Evolutionary conservation across 495 filamentous ascomycete genomes (phyloP), one percentile per base, ranked within the genome.

Genomic region (Aspergillus steynii): DNA sequence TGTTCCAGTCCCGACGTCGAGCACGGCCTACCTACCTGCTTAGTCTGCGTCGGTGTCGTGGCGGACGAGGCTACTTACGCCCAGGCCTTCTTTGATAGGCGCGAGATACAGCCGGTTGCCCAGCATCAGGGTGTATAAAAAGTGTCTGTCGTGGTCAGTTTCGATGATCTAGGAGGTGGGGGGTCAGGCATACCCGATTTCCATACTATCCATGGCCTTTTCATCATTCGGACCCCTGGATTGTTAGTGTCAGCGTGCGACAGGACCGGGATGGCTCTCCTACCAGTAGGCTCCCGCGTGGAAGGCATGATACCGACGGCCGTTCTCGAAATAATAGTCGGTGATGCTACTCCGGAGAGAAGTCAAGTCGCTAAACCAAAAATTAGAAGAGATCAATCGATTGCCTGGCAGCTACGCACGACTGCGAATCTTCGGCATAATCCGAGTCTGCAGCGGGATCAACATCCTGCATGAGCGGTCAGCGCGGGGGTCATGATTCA

Each of bases 1-100:
- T 1, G 62, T 64, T 42, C 62, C 62, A 7, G 62, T 64, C 1
- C 62, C 58, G 53, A 64, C 42, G n/a, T 61, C 50, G 8, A 69
- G 66, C 20, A 66, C 68, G 59, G 64, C 63, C 50, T 68, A 59
- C 20, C 10, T 32, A 1, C 32, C 49, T 10, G 42, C 50, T 4
- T 6, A 25, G 42, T 52, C 32, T 50, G 32, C 5, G 31, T 50
- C 9, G 55, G 45, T 45, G 10, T 32, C 2, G 34, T 60, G 9
- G 28, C 20, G 20, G 20, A 20, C 20, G 20, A 20, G 20, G n/a
- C 4, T 48, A 27, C 51, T 25, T 26, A 60, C 61, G 3, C 56
- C 27, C 1, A 55, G 28, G 25, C 57, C 47, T 0, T 57, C 46
- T 5, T 47, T 7, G 0, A 60, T 58, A 2, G 58, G 62, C 6